These are phyloP conservation scores for Rauvolfia tetraphylla DNA, from an alignment of 257 asterid species.

Conservation along the genomic window DNA sequence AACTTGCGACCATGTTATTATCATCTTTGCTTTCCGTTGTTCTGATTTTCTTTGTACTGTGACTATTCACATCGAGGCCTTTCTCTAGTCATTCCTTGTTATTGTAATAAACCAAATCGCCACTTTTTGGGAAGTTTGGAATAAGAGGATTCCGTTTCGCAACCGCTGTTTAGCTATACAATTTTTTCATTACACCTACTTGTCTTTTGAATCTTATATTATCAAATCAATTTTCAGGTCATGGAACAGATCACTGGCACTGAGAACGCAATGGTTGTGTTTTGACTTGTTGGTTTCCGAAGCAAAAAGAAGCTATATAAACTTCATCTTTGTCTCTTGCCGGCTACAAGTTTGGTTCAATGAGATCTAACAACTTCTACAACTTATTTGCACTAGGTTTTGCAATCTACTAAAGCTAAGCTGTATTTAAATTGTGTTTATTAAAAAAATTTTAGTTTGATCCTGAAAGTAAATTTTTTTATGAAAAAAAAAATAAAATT, in stretches of 20 bases:
- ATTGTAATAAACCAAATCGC: not conserved
- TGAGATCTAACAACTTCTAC: too few relatives aligned
- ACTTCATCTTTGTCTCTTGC: too few relatives aligned
- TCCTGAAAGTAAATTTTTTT: too few relatives aligned
- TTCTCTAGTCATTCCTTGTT: constrained; percentile 4
- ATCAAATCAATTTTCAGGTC: constrained; percentile 53
- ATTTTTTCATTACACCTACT: constrained; percentile 10
- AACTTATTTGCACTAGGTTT: too few relatives aligned
- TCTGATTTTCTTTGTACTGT: not conserved
- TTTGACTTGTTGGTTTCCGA: constrained; percentile 83
- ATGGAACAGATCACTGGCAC: constrained; percentile 86
- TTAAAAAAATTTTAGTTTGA: too few relatives aligned
- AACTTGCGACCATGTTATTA: constrained; percentile 93
- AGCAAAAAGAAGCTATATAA: constrained; percentile 99
- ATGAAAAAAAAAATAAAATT: too few relatives aligned
- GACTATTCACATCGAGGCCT: not conserved
- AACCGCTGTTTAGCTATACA: too few relatives aligned
- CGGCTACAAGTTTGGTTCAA: too few relatives aligned
- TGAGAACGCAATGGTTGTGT: constrained; percentile 82
- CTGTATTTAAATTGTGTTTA: too few relatives aligned
- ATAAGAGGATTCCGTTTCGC: too few relatives aligned
- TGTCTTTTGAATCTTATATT: constrained; percentile 18
- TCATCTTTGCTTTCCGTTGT: constrained; percentile 19
- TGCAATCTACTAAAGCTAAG: too few relatives aligned
- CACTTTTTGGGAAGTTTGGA: constrained; percentile 1